A percentile compares a stretch with the other conserved stretches of the same genome.
Conservation (phyloP, 2,329 filamentous ascomycete genomes). For the Ophiosphaerella korrae region DNA sequence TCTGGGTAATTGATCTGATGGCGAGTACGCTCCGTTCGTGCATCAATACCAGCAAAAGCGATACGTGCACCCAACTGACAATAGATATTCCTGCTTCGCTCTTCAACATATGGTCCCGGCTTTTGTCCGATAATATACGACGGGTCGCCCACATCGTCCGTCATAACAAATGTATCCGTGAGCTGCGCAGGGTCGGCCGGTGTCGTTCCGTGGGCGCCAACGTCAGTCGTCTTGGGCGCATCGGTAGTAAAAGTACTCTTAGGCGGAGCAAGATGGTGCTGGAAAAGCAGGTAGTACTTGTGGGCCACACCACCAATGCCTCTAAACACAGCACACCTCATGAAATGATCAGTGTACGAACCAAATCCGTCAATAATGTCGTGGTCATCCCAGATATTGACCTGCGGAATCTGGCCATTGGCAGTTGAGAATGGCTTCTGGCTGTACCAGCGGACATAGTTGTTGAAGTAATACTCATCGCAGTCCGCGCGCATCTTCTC, state of each 20-base stretch:
- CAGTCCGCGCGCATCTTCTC: conserved; percentile 66
- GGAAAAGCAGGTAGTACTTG: conserved; percentile 70
- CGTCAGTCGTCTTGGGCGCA: conserved; percentile 59
- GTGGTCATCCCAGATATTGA: conserved; percentile 70
- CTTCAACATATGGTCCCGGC: conserved; percentile 71
- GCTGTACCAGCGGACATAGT: conserved; percentile 71
- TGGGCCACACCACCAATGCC: conserved; percentile 65
- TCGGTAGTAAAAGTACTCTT: conserved; percentile 84
- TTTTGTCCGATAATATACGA: conserved; percentile 80
- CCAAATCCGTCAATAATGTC: conserved; percentile 72
- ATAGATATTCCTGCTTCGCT: conserved; percentile 65
- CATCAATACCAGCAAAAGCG: conserved; percentile 65
- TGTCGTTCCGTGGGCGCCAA: conserved; percentile 57
- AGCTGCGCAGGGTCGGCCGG: conserved; percentile 72
- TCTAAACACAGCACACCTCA: conserved; percentile 68
- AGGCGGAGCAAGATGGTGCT: conserved; percentile 82
- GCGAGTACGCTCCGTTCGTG: conserved; percentile 76
- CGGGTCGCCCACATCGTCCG: conserved; percentile 63
- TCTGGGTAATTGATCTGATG: conserved; percentile 88
- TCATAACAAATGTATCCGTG: conserved; percentile 73
- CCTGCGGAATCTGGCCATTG: conserved; percentile 66
- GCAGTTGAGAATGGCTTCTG: conserved; percentile 65
- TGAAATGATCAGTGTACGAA: conserved; percentile 70
- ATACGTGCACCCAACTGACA: conserved; percentile 69
- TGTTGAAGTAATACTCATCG: conserved; percentile 66